A percentile compares a stretch with the other conserved stretches of the same genome.
Evolutionary conservation across 2,329 filamentous ascomycete species (phyloP).

Genomic region (Pseudocercospora fijiensis): DNA sequence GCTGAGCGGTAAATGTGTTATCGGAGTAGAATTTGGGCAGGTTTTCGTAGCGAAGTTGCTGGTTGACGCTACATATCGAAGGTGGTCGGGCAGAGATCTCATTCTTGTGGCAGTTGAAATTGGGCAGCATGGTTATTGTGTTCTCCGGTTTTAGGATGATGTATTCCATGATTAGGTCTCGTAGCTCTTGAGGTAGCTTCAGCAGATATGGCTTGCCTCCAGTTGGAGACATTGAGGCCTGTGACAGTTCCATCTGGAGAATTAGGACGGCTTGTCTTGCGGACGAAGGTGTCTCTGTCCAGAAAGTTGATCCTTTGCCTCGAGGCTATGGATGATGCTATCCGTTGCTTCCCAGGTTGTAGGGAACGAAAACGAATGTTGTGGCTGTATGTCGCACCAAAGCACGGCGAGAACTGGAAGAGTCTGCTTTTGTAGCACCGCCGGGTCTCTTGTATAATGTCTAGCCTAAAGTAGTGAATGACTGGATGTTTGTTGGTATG

Average conservation of each 20-base stretch:
- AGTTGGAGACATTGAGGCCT: not conserved
- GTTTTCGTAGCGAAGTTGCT: slow-evolving; percentile 27
- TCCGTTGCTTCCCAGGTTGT: not conserved
- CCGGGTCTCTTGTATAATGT: not conserved
- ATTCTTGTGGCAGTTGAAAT: slow-evolving; percentile 21
- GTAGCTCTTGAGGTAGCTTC: slow-evolving; percentile 30
- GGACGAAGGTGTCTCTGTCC: not conserved
- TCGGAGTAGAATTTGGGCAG: slow-evolving; percentile 29
- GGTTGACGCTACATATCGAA: slow-evolving; percentile 23
- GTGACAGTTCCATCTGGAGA: not conserved
- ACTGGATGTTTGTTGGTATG: not conserved
- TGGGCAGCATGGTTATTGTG: slow-evolving; percentile 28
- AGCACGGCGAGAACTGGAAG: not conserved
- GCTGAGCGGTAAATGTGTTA: slow-evolving; percentile 31
- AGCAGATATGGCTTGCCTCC: slow-evolving; percentile 19
- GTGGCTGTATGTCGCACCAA: not conserved
- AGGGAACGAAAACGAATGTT: not conserved
- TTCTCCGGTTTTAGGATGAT: slow-evolving; percentile 26
- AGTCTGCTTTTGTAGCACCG: too few relatives aligned
- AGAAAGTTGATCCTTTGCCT: not conserved
- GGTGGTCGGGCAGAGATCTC: slow-evolving; percentile 27
- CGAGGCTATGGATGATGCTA: not conserved
- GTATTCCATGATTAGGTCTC: slow-evolving; percentile 28
- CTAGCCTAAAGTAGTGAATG: not conserved
- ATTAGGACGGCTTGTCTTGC: not conserved